Percentiles rank a stretch among this genome's conserved stretches.
Conservation (phyloP, 148 eudicot species). For the Rhododendron vialii region DNA sequence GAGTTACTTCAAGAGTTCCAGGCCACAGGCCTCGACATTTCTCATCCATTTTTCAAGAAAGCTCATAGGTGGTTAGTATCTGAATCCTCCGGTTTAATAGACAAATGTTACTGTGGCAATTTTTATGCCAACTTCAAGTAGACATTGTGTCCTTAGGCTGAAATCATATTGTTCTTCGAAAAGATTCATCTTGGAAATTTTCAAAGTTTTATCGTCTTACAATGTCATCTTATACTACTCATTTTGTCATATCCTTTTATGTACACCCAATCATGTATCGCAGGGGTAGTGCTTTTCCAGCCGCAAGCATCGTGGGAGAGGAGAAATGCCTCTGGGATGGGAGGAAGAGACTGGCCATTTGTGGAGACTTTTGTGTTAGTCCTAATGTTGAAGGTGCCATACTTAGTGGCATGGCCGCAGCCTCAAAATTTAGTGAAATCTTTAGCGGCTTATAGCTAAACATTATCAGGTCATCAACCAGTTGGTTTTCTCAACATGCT, state of each 20-base stretch:
- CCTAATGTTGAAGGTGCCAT: conserved; percentile 96
- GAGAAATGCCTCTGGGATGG: conserved; percentile 80
- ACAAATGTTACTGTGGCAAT: background rate
- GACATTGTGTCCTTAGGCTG: background rate
- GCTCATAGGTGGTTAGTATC: conserved; percentile 93
- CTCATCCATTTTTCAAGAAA: conserved; percentile 71
- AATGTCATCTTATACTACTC: background rate
- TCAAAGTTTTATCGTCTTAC: background rate
- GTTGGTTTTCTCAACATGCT: background rate
- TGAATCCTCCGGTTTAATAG: background rate
- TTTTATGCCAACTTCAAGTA: background rate
- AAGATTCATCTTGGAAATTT: background rate
- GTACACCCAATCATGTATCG: background rate
- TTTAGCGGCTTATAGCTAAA: conserved; percentile 26
- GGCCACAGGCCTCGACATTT: conserved; percentile 53
- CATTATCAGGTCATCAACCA: background rate
- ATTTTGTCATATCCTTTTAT: background rate
- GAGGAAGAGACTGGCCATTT: conserved; percentile 56
- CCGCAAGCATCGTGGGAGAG: conserved; percentile 50
- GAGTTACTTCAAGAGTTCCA: conserved; percentile 74
- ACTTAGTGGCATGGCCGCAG: conserved; percentile 77
- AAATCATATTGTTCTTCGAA: background rate
- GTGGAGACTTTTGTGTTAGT: conserved; percentile 91
- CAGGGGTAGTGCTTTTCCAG: conserved; percentile 98
- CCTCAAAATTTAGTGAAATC: conserved; percentile 52